These are phyloP conservation scores for Groenewaldozyma sp. DNA, from an alignment of 1,139 yeast genomes.

Conservation along the genomic window DNA sequence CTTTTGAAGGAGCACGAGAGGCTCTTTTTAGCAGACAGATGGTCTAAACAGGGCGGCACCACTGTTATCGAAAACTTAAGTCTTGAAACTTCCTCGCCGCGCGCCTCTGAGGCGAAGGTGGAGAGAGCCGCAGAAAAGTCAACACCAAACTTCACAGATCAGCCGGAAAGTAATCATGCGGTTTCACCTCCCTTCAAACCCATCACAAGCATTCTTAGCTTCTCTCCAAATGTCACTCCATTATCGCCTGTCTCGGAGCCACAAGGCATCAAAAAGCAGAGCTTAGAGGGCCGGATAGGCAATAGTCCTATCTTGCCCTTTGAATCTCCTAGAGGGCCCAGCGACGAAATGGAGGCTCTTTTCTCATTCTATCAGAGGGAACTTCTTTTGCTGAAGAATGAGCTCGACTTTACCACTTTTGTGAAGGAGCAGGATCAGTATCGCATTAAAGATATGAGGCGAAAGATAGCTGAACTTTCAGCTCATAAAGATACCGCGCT, in stretches of 20 bases:
- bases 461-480: constrained; percentile 30
- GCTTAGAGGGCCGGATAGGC: too few relatives aligned
- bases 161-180: background rate
- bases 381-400: constrained; percentile 48
- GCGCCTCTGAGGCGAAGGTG: background rate
- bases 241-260: background rate
- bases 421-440: constrained; percentile 44
- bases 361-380: constrained; percentile 49
- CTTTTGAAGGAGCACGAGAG: constrained; percentile 1
- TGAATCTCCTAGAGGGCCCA: too few relatives aligned
- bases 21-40: background rate
- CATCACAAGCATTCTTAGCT: background rate
- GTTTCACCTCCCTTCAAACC: background rate
- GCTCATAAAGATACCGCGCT: constrained; percentile 26
- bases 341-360: background rate
- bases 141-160: background rate
- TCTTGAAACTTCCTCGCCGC: too few relatives aligned
- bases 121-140: background rate
- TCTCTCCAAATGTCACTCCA: background rate
- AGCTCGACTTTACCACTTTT: constrained; percentile 52
- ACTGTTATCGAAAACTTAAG: background rate
- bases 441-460: constrained; percentile 34
- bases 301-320: too few relatives aligned
- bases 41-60: background rate
- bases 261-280: too few relatives aligned